Evolutionary conservation across 164 flowering plant species (phyloP).

Genomic region (Piper betle): DNA sequence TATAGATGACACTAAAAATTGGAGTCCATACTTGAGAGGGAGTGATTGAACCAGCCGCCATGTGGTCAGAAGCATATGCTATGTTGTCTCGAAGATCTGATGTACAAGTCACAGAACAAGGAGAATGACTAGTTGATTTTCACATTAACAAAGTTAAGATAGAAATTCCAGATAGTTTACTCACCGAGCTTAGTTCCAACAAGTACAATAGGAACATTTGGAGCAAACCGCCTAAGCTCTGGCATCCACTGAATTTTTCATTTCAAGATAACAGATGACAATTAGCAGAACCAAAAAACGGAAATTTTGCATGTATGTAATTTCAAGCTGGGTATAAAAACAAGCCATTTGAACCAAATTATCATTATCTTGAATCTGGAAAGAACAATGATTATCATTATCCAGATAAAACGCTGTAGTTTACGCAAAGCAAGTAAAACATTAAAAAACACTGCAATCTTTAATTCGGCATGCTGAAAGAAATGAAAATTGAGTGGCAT

Average conservation of each 20-base stretch:
- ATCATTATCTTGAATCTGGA: no score
- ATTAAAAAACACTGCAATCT: no score
- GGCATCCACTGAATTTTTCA: conserved; percentile 81
- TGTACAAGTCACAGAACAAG: background rate
- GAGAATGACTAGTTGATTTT: background rate
- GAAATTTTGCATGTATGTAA: background rate
- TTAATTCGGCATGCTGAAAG: background rate
- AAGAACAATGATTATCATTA: no score
- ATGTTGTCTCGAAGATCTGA: conserved; percentile 82
- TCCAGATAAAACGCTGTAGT: no score
- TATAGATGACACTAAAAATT: background rate
- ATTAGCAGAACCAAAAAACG: no score
- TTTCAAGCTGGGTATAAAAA: no score
- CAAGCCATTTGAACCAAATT: no score
- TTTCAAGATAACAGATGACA: no score
- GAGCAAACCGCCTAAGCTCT: conserved; percentile 94
- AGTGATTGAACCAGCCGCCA: conserved; percentile 54
- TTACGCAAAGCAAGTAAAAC: no score
- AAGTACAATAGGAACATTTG: conserved; percentile 89
- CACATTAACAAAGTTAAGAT: background rate
- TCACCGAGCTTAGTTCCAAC: conserved; percentile 95
- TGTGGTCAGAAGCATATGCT: conserved; percentile 62
- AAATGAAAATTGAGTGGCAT: background rate
- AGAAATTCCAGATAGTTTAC: conserved; percentile 2
- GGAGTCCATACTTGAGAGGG: conserved; percentile 52